Evolutionary conservation across 2,329 filamentous ascomycete species (phyloP), one percentile per base, ranked within the genome.

Genomic region (Seiridium unicorne): DNA sequence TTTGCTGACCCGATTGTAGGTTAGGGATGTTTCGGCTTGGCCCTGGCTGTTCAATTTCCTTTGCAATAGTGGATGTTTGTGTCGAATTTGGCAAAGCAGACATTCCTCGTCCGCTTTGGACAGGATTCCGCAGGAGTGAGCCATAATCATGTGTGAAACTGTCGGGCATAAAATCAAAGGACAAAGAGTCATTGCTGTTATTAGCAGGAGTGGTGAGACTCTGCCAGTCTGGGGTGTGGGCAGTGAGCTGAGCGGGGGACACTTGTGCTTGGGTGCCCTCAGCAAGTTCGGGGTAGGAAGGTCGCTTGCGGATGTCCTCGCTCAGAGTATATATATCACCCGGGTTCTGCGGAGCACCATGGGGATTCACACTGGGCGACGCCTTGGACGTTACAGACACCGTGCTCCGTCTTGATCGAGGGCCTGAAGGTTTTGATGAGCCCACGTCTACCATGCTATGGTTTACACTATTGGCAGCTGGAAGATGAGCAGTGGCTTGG

Each of bases 251-350:
- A n/a, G 66, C 59, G n/a, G 60, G 61, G 31, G 61, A 51, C 4
- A 51, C 51, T 62, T 62, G 51, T 66, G 67, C 36, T 51, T 58
- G 31, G 61, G 61, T 4, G 59, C 60, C 31, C 62, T 66, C 42
- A 26, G 60, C 64, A 44, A 64, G 64, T 31, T 64, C 44, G 9
- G 61, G 57, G 10, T 68, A 62, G 35, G 66, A 68, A n/a, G 56
- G 56, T 11, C 65, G 65, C 60, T 65, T 71, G 47, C 70, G 65
- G 36, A 73, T 66, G 35, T 72, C 69, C 44, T 73, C 68, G 47
- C 70, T 72, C 54, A 67, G 68, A 10, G 69, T 66, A 55, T 73
- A 73, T 51, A 73, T 72, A 42, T 73, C 71, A 10, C 70, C 62
- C 5, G 70, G 70, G 44, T 73, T 70, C 61, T 73, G 70, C 5